Evolutionary conservation across 345 rosid species (phyloP).

Genomic region (Diplotaxis tenuifolia): DNA sequence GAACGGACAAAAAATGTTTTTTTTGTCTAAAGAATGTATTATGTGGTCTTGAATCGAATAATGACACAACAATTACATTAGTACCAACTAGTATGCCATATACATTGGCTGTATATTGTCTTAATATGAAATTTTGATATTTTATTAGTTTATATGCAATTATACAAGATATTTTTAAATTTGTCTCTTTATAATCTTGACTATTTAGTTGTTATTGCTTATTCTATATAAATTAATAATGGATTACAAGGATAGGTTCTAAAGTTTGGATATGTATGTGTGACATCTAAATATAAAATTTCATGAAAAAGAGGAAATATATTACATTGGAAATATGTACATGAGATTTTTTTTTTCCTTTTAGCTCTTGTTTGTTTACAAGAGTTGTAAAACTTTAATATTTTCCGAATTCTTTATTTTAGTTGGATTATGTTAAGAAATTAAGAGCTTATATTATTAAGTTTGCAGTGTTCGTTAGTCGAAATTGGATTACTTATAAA

Average conservation of each 20-base stretch:
- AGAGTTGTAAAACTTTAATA: background rate
- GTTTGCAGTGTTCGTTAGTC: no score
- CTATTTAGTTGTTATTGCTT: background rate
- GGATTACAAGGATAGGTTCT: background rate
- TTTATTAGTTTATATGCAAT: background rate
- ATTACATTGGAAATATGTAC: background rate
- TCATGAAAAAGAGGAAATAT: background rate
- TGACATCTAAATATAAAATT: background rate
- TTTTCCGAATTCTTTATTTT: background rate
- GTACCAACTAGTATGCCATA: background rate
- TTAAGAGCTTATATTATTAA: no score
- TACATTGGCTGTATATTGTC: background rate
- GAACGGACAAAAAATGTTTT: background rate
- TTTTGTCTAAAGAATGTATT: background rate
- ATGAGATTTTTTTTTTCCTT: no score
- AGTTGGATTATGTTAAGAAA: background rate
- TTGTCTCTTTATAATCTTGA: background rate
- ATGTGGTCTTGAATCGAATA: background rate
- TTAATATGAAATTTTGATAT: no score
- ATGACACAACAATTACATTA: background rate
- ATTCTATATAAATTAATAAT: background rate
- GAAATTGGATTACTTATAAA: no score
- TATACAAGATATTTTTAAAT: background rate
- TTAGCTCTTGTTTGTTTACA: background rate
- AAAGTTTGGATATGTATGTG: background rate